Conservation (phyloP, 2,329 filamentous ascomycete genomes). For the Metarhizium guizhouense region DNA sequence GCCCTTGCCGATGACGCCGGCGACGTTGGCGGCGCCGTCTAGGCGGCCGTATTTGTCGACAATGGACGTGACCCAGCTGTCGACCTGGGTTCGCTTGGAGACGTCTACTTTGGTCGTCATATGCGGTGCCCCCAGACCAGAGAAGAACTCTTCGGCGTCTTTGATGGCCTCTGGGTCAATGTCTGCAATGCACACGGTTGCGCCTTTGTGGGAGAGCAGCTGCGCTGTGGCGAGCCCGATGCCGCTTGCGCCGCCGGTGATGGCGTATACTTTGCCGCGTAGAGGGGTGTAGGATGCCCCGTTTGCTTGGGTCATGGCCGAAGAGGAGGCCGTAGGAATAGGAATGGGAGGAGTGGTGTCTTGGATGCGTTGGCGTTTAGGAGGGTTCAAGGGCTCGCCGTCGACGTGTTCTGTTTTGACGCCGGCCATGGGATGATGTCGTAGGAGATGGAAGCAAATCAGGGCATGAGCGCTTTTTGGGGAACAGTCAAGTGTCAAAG, state of each 20-base stretch:
- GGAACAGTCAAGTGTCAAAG: too few species aligned
- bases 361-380: too few species aligned
- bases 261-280: constrained; percentile 18
- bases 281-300: background rate
- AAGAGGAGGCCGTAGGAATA: background rate
- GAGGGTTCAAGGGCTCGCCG: too few species aligned
- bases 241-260: constrained; percentile 25
- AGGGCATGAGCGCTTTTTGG: too few species aligned
- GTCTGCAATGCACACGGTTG: constrained; percentile 28
- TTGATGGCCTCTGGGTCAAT: constrained; percentile 23
- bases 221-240: constrained; percentile 33
- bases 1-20: constrained; percentile 37
- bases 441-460: too few species aligned
- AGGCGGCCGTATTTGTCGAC: constrained; percentile 38
- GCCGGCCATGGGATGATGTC: too few species aligned
- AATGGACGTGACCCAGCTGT: constrained; percentile 36
- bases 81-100: constrained; percentile 35
- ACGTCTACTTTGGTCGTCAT: constrained; percentile 35
- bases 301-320: background rate
- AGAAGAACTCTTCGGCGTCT: constrained; percentile 22
- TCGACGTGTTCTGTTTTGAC: too few species aligned
- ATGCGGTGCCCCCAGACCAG: constrained; percentile 13
- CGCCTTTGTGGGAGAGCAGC: constrained; percentile 26
- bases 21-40: constrained; percentile 44
- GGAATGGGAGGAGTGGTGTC: too few species aligned